Percentiles rank a stretch among this genome's conserved stretches.
These are phyloP conservation scores for Cercospora zeina DNA, from an alignment of 2,329 filamentous ascomycete genomes.

Conservation along the genomic window DNA sequence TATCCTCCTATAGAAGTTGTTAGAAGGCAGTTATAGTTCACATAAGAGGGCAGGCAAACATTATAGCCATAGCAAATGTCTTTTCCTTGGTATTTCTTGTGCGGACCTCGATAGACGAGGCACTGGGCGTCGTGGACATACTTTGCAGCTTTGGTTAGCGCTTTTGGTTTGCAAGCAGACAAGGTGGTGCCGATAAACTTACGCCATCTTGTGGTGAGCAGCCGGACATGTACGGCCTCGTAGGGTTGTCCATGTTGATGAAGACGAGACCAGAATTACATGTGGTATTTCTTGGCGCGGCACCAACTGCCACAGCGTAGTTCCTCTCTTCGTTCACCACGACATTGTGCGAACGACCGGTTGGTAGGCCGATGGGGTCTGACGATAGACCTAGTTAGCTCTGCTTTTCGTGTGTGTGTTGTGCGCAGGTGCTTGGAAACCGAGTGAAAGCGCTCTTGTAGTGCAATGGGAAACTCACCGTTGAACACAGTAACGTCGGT, in stretches of 20 bases:
- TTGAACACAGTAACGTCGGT: constrained; percentile 25
- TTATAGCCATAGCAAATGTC: constrained; percentile 58
- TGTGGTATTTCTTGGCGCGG: constrained; percentile 45
- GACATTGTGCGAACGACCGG: constrained; percentile 52
- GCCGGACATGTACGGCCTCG: constrained; percentile 53
- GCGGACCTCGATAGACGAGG: constrained; percentile 53
- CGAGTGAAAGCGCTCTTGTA: background rate
- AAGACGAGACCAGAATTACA: constrained; percentile 56
- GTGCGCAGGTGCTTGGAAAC: background rate
- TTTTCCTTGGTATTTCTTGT: constrained; percentile 47
- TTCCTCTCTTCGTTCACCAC: constrained; percentile 54
- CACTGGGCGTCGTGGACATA: constrained; percentile 60
- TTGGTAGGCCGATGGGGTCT: constrained; percentile 17
- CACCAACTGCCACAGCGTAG: constrained; percentile 49
- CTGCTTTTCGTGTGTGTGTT: background rate
- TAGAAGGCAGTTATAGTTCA: background rate
- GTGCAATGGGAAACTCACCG: constrained; percentile 3
- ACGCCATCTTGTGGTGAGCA: constrained; percentile 53
- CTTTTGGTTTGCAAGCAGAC: background rate
- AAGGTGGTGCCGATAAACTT: background rate
- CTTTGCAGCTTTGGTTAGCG: background rate
- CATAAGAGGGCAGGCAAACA: constrained; percentile 34
- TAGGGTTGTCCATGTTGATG: constrained; percentile 55
- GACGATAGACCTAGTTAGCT: background rate
- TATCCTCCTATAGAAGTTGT: constrained; percentile 35